These are phyloP conservation scores for Botrytis paeoniae DNA, from an alignment of 2,329 filamentous ascomycete genomes.

Conservation along the genomic window DNA sequence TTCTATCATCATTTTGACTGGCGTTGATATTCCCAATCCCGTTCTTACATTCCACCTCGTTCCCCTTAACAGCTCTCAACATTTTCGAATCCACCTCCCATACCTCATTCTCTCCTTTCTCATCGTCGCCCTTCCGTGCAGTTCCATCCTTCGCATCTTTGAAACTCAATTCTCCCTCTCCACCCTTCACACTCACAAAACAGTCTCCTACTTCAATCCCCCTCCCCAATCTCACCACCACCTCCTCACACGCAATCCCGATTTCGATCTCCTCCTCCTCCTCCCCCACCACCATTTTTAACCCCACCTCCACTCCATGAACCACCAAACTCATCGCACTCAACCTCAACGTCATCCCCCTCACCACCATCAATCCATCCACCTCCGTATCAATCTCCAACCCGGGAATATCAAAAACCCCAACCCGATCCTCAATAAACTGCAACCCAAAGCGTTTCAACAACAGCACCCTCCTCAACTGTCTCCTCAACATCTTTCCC, in stretches of 20 bases:
- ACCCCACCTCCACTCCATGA: conserved; percentile 52
- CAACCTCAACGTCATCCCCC: conserved; percentile 51
- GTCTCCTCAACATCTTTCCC: conserved; percentile 33
- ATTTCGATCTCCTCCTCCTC: conserved; percentile 53
- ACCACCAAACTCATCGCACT: conserved; percentile 49
- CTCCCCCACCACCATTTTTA: conserved; percentile 48
- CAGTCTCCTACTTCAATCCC: conserved; percentile 51
- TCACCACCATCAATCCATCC: conserved; percentile 50
- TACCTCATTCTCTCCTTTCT: conserved; percentile 42
- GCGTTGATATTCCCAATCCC: background rate
- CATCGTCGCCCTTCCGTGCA: conserved; percentile 20
- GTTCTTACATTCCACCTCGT: conserved; percentile 24
- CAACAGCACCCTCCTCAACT: conserved; percentile 36
- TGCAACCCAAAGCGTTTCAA: conserved; percentile 40
- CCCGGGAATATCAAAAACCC: conserved; percentile 43
- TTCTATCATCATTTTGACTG: background rate
- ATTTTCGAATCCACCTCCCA: conserved; percentile 47
- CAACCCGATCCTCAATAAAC: conserved; percentile 51
- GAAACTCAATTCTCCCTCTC: conserved; percentile 37
- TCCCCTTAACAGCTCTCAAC: conserved; percentile 43
- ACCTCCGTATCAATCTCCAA: conserved; percentile 54
- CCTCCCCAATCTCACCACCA: conserved; percentile 48
- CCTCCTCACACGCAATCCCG: conserved; percentile 49
- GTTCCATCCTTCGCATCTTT: background rate
- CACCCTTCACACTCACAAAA: conserved; percentile 50